phyloP scores from a whole-genome alignment of 805 yeast species.

The Ogataea siamensis region DNA sequence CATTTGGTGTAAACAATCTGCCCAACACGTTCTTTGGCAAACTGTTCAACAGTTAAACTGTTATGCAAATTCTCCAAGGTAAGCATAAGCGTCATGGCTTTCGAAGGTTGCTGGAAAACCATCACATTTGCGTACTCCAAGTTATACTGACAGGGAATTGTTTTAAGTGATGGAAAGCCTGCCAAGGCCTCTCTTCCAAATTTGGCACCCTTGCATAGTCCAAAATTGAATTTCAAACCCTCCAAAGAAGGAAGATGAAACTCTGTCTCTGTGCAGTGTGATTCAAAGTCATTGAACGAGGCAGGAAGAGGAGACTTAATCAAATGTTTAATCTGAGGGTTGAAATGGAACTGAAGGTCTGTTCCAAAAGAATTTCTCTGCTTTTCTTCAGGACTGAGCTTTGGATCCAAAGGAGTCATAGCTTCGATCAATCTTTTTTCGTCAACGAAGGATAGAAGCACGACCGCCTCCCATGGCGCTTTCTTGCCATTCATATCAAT shows the following conservation, averaged over 20 bases:
- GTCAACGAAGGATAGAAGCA: slow-evolving; percentile 87
- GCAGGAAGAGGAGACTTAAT: slow-evolving; percentile 77
- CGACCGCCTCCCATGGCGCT: slow-evolving; percentile 98
- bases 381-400: slow-evolving; percentile 67
- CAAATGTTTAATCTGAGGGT: slow-evolving; percentile 68
- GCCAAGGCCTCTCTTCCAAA: slow-evolving; percentile 72
- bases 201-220: slow-evolving; percentile 64
- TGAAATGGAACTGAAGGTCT: slow-evolving; percentile 65
- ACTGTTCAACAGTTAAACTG: slow-evolving; percentile 57
- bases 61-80: slow-evolving; percentile 53
- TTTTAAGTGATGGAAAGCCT: slow-evolving; percentile 84
- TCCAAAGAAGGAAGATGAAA: slow-evolving; percentile 51
- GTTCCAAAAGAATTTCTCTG: slow-evolving; percentile 72
- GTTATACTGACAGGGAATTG: slow-evolving; percentile 58
- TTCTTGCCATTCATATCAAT: slow-evolving; percentile 92
- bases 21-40: slow-evolving; percentile 61
- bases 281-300: slow-evolving; percentile 72
- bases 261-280: slow-evolving; percentile 69
- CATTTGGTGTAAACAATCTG: slow-evolving; percentile 72
- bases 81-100: slow-evolving; percentile 77
- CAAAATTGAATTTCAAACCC: slow-evolving; percentile 43
- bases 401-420: slow-evolving; percentile 61
- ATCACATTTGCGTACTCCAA: slow-evolving; percentile 61
- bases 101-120: slow-evolving; percentile 83
- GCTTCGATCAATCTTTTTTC: slow-evolving; percentile 70